Base-by-base conservation (phyloP, 2,329 filamentous ascomycete species). In the Drechslerella dactyloides region DNA sequence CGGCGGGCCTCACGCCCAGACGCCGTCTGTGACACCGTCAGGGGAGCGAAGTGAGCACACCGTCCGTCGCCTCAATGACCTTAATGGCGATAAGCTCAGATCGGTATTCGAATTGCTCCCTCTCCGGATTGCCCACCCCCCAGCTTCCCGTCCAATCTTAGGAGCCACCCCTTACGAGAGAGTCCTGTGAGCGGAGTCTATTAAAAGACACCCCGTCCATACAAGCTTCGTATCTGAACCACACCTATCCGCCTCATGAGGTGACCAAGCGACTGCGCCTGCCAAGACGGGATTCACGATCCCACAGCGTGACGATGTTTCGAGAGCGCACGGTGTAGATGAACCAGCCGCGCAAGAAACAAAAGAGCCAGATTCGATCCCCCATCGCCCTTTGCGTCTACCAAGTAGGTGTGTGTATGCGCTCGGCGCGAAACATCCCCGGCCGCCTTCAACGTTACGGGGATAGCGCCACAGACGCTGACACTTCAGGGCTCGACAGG, bases 21-120 rank as follows among this genome's bases (percentile, higher is more conserved):
- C 59, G 23, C 37, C 50, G 21, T 33, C 27, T 60, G 66, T 63
- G 66, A 70, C 66, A 70, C 23, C 23, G 46, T 53, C 57, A 52
- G 63, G 59, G 59, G 54, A 48, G 10, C 10, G 17, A 17, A 48
- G 10, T 7, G 17, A 17, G 30, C 21, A 52, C 40, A n/a, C 37
- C 37, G 11, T 42, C 37, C 11, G 11, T 23, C n/a, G 19, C 5
- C 15, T 48, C 11, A 35, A 53, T 11, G 44, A 66, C 44, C 46
- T 53, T 56, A 60, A 72, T 56, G 60, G 55, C 50, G 68, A 72
- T 72, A 72, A 72, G 66, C 66, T 64, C 66, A 55, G 51, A 65
- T 65, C 55, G 40, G 35, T 2, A 33, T 51, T 7, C 2, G 4
- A 44, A 44, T 17, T 19, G 21, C 19, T 42, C 37, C 66, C 53